Evolutionary conservation across 2,329 filamentous ascomycete genomes (phyloP).

Genomic region (Neofusicoccum sp.): DNA sequence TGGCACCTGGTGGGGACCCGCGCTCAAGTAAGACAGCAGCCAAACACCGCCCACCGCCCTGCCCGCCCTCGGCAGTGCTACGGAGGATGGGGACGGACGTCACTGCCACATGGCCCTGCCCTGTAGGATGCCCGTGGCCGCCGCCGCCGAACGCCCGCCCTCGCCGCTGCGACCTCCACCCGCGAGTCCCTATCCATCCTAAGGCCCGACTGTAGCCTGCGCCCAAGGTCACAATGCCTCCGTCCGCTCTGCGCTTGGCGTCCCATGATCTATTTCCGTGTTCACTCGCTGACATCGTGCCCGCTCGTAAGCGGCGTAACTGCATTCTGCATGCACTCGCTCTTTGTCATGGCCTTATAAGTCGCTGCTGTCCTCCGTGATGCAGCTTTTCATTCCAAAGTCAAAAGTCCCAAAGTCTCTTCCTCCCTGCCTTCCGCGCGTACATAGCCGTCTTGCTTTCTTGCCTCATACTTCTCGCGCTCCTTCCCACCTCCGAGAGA

Average conservation of each 20-base stretch:
- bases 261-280: conserved; percentile 19
- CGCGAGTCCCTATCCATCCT: not conserved
- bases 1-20: conserved; percentile 15
- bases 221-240: conserved; percentile 17
- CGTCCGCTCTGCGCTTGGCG: not conserved
- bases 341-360: conserved; percentile 10
- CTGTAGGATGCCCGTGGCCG: conserved; percentile 2
- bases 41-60: not conserved
- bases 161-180: not conserved
- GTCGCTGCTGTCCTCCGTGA: conserved; percentile 3
- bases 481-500: not conserved
- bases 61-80: conserved; percentile 16
- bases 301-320: conserved; percentile 5
- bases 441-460: conserved; percentile 5
- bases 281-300: conserved; percentile 1
- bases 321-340: conserved; percentile 13
- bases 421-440: conserved; percentile 1
- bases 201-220: conserved; percentile 9
- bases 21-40: conserved; percentile 11
- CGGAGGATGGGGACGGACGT: conserved; percentile 5
- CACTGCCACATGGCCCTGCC: conserved; percentile 18
- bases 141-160: not conserved
- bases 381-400: conserved; percentile 1
- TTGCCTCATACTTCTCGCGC: not conserved
- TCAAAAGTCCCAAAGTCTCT: not conserved